Evolutionary conservation across 2,329 filamentous ascomycete genomes (phyloP), one percentile per base, ranked within the genome.

Genomic region (Dryadomyces quercivorus): DNA sequence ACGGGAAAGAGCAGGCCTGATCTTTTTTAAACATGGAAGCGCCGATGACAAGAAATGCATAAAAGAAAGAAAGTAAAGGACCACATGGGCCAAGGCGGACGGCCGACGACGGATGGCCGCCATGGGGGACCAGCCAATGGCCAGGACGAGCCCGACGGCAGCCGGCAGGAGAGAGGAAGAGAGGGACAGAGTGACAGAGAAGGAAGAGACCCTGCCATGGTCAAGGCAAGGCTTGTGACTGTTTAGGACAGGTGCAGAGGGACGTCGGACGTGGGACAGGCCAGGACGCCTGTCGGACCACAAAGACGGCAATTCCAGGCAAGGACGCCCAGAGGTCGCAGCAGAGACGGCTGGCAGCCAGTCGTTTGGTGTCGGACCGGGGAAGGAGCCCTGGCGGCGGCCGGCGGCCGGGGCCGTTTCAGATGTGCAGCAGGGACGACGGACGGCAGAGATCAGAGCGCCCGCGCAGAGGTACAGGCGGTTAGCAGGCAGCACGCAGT

Each of bases 291-390:
- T n/a, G 26, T 31, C 8, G 26, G 26, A 31, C 26, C 26, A 31
- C 26, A 31, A 31, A 31, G 26, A 31, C 26, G 26, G 26, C 26
- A 31, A 31, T 31, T 8, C 4, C 26, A 31, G 8, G 4, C 26
- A 31, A 31, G n/a, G n/a, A n/a, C n/a, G n/a, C n/a, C n/a, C n/a
- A n/a, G 8, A 38, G 13, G 54, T 54, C 47, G 42, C 56, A 56
- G 51, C 40, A 31, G 50, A 16, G 53, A 38, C 50, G 50, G 2
- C 38, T 50, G 38, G 34, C 49, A 56, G 51, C 54, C 51, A 58
- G 54, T 56, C 21, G 46, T 46, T 34, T 50, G 36, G 53, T 38
- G 34, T 18, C 26, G 15, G 46, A n/a, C 22, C 20, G 51, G 47
- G 6, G 47, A n/a, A 20, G 13, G 7, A 21, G 18, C 31, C 34